Evolutionary conservation across 768 basidiomycete species (phyloP).

Genomic region (Serendipita sp.): DNA sequence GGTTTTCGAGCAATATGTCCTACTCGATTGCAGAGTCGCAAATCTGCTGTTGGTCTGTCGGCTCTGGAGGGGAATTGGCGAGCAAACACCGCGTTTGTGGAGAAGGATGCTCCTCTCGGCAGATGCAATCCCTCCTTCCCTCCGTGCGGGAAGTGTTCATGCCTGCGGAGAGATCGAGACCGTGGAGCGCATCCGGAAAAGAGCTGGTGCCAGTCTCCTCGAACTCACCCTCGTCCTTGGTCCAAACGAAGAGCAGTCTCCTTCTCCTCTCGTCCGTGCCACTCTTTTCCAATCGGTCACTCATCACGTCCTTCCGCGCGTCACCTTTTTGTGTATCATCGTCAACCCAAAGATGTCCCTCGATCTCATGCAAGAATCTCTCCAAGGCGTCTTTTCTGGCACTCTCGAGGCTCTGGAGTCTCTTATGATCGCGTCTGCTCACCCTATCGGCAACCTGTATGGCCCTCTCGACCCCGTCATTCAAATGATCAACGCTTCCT

Average conservation of each 20-base stretch:
- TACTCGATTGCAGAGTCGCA: background rate
- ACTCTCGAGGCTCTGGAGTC: background rate
- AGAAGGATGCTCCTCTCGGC: background rate
- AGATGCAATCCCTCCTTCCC: background rate
- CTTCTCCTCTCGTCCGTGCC: background rate
- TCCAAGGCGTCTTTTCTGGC: background rate
- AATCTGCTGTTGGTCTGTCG: background rate
- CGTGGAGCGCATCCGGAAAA: background rate
- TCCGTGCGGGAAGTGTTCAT: background rate
- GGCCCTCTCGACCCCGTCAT: background rate
- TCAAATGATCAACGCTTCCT: background rate
- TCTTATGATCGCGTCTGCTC: background rate
- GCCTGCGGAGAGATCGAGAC: background rate
- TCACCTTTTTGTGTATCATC: background rate
- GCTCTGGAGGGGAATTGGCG: background rate
- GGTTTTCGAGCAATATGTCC: background rate
- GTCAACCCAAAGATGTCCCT: conserved; percentile 3
- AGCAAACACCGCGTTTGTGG: background rate
- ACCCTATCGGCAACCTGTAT: background rate
- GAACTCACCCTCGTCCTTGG: conserved; percentile 1
- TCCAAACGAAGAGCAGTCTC: background rate
- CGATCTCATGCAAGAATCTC: background rate
- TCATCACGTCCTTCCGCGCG: background rate
- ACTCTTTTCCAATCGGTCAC: background rate
- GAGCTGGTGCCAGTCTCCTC: background rate